Evolutionary conservation across 2,329 filamentous ascomycete species (phyloP).

Genomic region (Hymenoscyphus fraxineus): DNA sequence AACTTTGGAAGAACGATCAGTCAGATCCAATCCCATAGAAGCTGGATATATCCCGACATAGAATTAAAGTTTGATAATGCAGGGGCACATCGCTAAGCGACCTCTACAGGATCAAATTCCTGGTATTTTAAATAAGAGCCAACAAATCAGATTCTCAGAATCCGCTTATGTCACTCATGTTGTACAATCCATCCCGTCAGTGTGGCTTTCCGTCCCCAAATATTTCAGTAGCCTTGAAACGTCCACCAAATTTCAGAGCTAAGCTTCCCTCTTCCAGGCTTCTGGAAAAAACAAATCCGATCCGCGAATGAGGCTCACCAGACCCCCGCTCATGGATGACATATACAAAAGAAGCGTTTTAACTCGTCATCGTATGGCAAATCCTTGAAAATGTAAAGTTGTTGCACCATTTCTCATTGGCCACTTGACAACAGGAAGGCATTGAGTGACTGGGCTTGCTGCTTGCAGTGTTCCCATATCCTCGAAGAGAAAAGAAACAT

Average conservation of each 20-base stretch:
- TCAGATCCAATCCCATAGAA: not conserved
- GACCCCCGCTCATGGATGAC: not conserved
- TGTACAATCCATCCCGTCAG: not conserved
- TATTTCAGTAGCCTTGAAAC: not conserved
- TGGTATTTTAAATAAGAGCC: not conserved
- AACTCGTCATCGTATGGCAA: not conserved
- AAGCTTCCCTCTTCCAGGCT: not conserved
- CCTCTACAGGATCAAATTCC: not conserved
- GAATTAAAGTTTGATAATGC: not conserved
- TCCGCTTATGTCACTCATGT: not conserved
- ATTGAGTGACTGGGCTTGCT: not conserved
- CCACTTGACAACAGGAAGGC: slow-evolving; percentile 10
- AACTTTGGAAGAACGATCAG: not conserved
- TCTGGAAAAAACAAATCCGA: not conserved
- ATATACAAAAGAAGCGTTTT: slow-evolving; percentile 7
- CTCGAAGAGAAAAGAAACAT: too few species aligned
- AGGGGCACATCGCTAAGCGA: not conserved
- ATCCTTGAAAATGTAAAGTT: slow-evolving; percentile 13
- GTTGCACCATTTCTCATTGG: slow-evolving; percentile 14
- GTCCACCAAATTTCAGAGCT: not conserved
- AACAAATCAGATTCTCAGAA: not conserved
- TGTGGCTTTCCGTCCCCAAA: not conserved
- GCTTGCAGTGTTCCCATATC: too few species aligned
- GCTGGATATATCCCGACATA: not conserved
- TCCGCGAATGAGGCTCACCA: not conserved